Conservation (phyloP, 2,329 filamentous ascomycete genomes). For the Ophiosphaerella narmari region DNA sequence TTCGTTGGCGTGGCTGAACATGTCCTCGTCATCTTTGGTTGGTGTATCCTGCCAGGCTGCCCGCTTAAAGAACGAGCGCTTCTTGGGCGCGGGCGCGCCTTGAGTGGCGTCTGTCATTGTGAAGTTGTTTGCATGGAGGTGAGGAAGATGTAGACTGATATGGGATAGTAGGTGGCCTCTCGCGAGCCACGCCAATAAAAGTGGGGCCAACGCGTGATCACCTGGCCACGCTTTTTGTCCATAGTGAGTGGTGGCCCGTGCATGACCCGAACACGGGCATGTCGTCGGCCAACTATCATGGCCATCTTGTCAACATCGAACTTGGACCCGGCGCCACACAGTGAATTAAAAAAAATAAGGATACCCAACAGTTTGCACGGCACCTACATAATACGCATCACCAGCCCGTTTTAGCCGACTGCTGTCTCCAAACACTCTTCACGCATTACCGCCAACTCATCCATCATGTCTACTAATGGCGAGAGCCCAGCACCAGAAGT, state of each 20-base stretch:
- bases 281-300: neutral
- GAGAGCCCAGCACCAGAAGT: slow-evolving; percentile 59
- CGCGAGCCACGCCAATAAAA: neutral
- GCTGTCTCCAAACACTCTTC: neutral
- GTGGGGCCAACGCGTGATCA: slow-evolving; percentile 4
- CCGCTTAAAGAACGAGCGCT: slow-evolving; percentile 61
- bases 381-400: neutral
- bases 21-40: slow-evolving; percentile 39
- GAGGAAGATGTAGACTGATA: neutral
- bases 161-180: neutral
- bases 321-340: no score
- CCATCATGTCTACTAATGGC: slow-evolving; percentile 63
- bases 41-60: slow-evolving; percentile 53
- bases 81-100: slow-evolving; percentile 38
- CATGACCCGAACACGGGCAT: slow-evolving; percentile 4
- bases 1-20: slow-evolving; percentile 52
- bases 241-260: slow-evolving; percentile 10
- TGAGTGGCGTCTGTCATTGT: slow-evolving; percentile 32
- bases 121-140: slow-evolving; percentile 10
- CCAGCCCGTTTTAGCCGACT: no score
- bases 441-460: neutral
- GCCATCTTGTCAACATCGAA: neutral
- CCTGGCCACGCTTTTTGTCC: slow-evolving; percentile 1
- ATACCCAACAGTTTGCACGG: no score
- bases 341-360: neutral